Percentiles rank a stretch among this genome's conserved stretches.
Conservation (phyloP, 2,329 filamentous ascomycete species). For the Daldinia sp. region DNA sequence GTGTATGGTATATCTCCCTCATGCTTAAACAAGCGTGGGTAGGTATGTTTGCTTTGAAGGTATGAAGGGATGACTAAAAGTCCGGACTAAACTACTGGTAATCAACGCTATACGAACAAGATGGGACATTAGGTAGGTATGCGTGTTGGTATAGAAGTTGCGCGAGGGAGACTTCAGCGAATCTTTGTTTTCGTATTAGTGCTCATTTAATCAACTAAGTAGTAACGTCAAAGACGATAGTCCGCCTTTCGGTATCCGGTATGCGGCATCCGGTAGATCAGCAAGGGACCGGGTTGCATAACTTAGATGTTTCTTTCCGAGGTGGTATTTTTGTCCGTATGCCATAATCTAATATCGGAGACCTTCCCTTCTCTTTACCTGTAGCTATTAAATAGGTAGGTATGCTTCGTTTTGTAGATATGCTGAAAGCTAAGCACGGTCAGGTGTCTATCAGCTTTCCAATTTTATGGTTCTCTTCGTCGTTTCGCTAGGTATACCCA, state of each 20-base stretch:
- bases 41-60: neutral
- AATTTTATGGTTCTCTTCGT: neutral
- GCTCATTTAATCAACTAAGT: neutral
- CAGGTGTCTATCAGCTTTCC: neutral
- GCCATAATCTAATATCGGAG: neutral
- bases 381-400: neutral
- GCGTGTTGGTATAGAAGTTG: neutral
- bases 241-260: neutral
- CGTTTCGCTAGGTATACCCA: slow-evolving; percentile 24
- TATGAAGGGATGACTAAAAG: neutral
- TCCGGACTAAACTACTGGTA: neutral
- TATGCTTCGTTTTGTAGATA: neutral
- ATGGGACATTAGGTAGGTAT: neutral
- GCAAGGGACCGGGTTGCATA: neutral
- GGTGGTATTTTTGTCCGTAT: neutral
- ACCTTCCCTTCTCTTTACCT: neutral
- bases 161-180: neutral
- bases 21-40: neutral
- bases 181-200: neutral
- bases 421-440: neutral
- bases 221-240: neutral
- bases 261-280: neutral
- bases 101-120: neutral
- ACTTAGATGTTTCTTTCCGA: neutral
- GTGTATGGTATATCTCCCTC: neutral